phyloP scores from a whole-genome alignment of 805 yeast genomes.

The Brettanomyces custersianus region DNA sequence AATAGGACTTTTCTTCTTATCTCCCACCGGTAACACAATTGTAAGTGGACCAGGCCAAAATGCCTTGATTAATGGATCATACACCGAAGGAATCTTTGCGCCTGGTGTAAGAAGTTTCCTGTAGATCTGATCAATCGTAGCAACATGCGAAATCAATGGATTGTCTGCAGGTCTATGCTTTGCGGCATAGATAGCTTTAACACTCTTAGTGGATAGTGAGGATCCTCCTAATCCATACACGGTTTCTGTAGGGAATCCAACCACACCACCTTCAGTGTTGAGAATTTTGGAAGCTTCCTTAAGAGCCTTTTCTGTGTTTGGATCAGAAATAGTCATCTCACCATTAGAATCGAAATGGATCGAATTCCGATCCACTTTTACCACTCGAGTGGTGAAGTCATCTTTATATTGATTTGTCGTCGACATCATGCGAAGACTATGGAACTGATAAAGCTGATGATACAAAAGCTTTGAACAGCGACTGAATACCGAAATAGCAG shows the following conservation, averaged over 20 bases:
- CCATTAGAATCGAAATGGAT: conserved; percentile 40
- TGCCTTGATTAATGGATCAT: conserved; percentile 49
- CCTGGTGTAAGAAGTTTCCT: conserved; percentile 39
- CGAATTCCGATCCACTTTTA: conserved; percentile 45
- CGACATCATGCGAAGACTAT: background rate
- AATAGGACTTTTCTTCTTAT: conserved; percentile 34
- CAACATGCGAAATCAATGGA: conserved; percentile 85
- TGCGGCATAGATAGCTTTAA: conserved; percentile 69
- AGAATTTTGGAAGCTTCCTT: conserved; percentile 51
- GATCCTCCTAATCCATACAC: conserved; percentile 95
- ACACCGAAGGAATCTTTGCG: conserved; percentile 55
- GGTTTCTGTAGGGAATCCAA: conserved; percentile 95
- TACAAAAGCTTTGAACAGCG: no score
- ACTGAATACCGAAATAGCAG: no score
- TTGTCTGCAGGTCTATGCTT: conserved; percentile 94
- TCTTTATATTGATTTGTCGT: background rate
- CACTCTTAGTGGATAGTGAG: conserved; percentile 65
- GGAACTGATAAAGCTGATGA: no score
- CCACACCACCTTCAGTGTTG: conserved; percentile 43
- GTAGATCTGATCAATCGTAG: conserved; percentile 65
- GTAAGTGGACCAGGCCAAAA: conserved; percentile 98
- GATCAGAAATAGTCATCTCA: conserved; percentile 33
- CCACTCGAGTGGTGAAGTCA: conserved; percentile 28
- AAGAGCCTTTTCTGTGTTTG: conserved; percentile 42
- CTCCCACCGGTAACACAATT: conserved; percentile 57